Percentiles rank a stretch among this genome's conserved stretches.
These are phyloP conservation scores for Arctium minus DNA, from an alignment of 129 eudicot species.

Conservation along the genomic window DNA sequence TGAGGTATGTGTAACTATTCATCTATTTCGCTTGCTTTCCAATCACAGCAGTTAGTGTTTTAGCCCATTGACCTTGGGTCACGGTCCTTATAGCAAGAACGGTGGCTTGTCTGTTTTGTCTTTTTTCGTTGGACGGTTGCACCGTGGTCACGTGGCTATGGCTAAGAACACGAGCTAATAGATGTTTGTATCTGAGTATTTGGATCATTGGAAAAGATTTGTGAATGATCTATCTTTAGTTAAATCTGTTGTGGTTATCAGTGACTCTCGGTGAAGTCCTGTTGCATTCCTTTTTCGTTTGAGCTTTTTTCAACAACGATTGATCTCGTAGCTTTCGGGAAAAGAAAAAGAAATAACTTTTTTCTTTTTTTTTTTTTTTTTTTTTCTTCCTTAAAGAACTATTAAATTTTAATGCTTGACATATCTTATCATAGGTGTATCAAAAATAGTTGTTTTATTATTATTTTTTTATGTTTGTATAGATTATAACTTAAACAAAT, in stretches of 20 bases:
- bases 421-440: too few relatives aligned
- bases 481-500: too few relatives aligned
- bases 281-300: background rate
- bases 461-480: too few relatives aligned
- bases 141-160: background rate
- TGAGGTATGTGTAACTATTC: slow-evolving; percentile 32
- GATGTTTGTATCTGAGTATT: background rate
- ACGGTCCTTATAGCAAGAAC: slow-evolving; percentile 13
- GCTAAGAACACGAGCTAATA: background rate
- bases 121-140: slow-evolving; percentile 7
- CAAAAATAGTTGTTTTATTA: too few relatives aligned
- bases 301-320: background rate
- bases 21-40: slow-evolving; percentile 6
- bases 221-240: background rate
- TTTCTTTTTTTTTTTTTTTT: too few relatives aligned
- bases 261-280: background rate
- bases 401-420: too few relatives aligned
- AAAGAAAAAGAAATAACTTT: background rate
- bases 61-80: background rate
- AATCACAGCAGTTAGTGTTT: slow-evolving; percentile 20
- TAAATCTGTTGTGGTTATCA: background rate
- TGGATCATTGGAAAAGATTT: background rate
- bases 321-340: background rate
- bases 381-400: too few relatives aligned
- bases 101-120: slow-evolving; percentile 10